Conservation (phyloP, 148 eudicot species). For the Polygonum maritimum region DNA sequence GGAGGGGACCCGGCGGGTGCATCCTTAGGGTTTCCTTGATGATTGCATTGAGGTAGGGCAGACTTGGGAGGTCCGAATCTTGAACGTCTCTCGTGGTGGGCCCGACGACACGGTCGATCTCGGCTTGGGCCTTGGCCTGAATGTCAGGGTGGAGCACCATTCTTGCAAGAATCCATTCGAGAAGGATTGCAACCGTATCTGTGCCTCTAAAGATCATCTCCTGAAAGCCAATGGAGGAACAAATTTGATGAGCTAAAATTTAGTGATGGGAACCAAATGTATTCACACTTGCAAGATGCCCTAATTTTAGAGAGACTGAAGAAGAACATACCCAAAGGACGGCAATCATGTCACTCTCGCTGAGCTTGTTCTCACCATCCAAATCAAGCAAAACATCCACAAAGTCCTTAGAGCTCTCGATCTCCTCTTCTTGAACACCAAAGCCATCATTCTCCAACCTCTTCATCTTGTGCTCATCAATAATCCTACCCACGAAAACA, state of each 20-base stretch:
- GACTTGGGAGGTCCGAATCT: conserved; percentile 64
- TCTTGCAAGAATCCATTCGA: conserved; percentile 88
- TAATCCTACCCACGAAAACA: conserved; percentile 55
- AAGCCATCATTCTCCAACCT: conserved; percentile 10
- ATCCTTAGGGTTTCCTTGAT: conserved; percentile 75
- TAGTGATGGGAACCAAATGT: no score
- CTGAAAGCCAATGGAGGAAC: conserved; percentile 18
- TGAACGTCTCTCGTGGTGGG: conserved; percentile 15
- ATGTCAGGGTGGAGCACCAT: conserved; percentile 88
- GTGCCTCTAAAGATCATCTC: conserved; percentile 97
- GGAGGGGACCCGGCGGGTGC: conserved; percentile 95
- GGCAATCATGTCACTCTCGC: conserved; percentile 76
- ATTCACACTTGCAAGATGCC: background rate
- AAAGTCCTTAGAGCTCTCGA: conserved; percentile 46
- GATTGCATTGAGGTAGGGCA: conserved; percentile 67
- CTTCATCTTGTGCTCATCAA: conserved; percentile 43
- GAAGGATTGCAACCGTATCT: conserved; percentile 77
- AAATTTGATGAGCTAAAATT: no score
- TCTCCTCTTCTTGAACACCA: background rate
- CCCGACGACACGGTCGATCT: conserved; percentile 48
- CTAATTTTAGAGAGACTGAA: background rate
- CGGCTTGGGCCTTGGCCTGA: conserved; percentile 79
- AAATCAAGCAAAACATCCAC: conserved; percentile 82
- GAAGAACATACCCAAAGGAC: conserved; percentile 70
- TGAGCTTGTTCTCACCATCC: conserved; percentile 52